phyloP scores from a whole-genome alignment of 345 rosid genomes.

The Syzygium grande region DNA sequence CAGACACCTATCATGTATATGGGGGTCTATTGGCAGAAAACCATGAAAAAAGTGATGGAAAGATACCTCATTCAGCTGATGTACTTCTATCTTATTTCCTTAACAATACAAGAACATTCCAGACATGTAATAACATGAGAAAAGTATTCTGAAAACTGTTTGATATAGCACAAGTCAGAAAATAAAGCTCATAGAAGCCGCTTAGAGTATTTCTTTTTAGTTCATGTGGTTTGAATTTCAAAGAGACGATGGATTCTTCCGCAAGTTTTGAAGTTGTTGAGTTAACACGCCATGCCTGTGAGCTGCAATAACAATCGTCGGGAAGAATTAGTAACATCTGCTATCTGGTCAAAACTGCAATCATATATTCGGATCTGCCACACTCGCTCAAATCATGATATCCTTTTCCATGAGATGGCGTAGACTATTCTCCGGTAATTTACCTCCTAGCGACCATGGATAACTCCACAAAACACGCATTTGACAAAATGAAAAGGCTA shows the following conservation, averaged over 20 bases:
- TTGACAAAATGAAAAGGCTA: background rate
- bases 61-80: background rate
- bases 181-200: background rate
- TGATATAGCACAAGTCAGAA: background rate
- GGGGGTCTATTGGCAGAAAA: background rate
- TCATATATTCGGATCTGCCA: background rate
- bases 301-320: background rate
- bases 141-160: background rate
- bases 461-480: background rate
- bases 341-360: fast-evolving
- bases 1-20: background rate
- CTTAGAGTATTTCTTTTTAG: background rate
- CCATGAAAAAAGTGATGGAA: background rate
- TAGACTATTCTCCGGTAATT: background rate
- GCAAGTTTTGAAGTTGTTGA: fast-evolving
- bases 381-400: background rate
- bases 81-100: background rate
- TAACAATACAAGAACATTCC: background rate
- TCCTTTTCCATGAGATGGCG: background rate
- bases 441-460: background rate
- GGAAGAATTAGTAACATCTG: background rate
- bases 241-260: background rate
- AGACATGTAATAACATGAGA: background rate
- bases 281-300: background rate
- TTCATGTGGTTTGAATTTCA: background rate